These are phyloP conservation scores for Gleditsia sinensis DNA, from an alignment of 306 rosid species.

Conservation along the genomic window DNA sequence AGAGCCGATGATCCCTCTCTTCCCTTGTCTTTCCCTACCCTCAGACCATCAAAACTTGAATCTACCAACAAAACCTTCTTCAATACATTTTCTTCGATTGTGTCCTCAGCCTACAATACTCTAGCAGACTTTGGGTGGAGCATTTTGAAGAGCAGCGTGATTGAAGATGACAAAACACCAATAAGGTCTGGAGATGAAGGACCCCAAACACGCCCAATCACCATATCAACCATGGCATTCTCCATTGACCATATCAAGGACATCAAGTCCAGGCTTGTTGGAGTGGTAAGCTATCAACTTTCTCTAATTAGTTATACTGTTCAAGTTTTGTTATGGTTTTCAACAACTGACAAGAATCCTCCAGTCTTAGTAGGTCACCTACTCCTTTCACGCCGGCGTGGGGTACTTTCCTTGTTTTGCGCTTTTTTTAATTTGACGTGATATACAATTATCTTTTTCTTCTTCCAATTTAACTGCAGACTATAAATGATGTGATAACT, in stretches of 20 bases:
- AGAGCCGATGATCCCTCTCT: conserved; percentile 55
- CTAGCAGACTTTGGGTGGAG: conserved; percentile 48
- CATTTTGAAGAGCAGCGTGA: conserved; percentile 41
- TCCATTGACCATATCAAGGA: conserved; percentile 53
- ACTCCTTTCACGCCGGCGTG: neutral
- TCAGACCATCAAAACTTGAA: conserved; percentile 10
- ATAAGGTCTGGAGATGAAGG: conserved; percentile 47
- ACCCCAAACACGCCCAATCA: conserved; percentile 39
- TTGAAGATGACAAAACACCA: conserved; percentile 59
- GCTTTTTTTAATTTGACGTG: too few relatives aligned
- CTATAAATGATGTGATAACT: conserved; percentile 53
- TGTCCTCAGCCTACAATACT: conserved; percentile 40
- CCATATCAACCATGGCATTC: conserved; percentile 40
- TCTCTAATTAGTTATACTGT: neutral
- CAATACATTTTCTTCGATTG: neutral
- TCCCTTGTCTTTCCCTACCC: conserved; percentile 60
- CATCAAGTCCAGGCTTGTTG: conserved; percentile 57
- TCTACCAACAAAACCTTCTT: neutral
- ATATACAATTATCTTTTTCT: neutral
- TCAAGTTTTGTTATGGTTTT: neutral
- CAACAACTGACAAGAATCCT: neutral
- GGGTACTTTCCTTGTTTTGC: too few relatives aligned
- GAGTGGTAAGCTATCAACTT: conserved; percentile 46
- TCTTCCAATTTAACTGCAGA: conserved; percentile 34
- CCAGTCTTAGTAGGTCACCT: neutral